These are phyloP conservation scores for Lactarius vividus DNA, from an alignment of 768 basidiomycete species.

Conservation along the genomic window DNA sequence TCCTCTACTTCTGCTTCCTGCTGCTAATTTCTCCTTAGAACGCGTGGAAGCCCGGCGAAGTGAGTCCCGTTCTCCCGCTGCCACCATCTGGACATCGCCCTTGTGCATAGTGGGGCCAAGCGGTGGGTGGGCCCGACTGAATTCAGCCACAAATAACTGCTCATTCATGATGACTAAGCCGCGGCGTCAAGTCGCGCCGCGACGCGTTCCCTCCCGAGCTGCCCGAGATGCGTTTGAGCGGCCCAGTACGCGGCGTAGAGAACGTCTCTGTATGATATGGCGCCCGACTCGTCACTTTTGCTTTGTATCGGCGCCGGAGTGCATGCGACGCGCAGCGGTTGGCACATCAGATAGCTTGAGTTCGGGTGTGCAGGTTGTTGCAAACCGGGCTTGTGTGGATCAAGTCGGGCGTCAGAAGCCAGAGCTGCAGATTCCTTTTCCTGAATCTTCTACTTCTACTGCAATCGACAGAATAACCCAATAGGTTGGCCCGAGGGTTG, in stretches of 20 bases:
- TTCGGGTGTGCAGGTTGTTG: neutral
- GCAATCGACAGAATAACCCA: neutral
- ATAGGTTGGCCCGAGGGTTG: neutral
- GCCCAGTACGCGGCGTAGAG: neutral
- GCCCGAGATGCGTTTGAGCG: neutral
- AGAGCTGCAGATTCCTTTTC: neutral
- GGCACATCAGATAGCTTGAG: neutral
- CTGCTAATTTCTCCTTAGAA: neutral
- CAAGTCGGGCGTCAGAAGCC: neutral
- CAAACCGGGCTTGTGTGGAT: neutral
- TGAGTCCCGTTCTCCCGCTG: neutral
- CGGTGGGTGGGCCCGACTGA: neutral
- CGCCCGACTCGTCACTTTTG: neutral
- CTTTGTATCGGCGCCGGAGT: neutral
- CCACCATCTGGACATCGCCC: neutral
- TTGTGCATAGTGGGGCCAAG: neutral
- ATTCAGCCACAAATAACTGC: neutral
- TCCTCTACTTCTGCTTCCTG: neutral
- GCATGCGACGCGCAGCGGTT: neutral
- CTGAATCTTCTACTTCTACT: neutral
- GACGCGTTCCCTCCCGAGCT: neutral
- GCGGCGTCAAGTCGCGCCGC: neutral
- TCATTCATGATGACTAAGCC: neutral
- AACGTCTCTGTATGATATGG: neutral
- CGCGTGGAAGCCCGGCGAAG: neutral